Base-by-base conservation (phyloP, 345 rosid species). In the Litchi chinensis region DNA sequence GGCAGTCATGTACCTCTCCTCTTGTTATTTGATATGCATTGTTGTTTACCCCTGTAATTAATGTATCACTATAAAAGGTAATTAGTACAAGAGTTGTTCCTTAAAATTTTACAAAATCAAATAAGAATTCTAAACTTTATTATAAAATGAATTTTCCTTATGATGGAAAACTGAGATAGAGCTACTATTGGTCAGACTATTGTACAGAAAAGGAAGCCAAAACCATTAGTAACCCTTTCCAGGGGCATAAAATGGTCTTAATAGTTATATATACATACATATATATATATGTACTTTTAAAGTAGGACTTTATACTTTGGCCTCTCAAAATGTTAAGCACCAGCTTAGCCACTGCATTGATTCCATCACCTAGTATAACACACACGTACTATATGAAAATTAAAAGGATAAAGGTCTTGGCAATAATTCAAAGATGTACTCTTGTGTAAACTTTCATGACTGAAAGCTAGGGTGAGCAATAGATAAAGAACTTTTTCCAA, bases 1-100 rank as follows among this genome's bases (percentile, higher is more conserved):
- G 22, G n/a, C 22, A 18, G 16, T 54, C 65, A 39, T 32, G 48
- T 77, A 96, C 99, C 95, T 91, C 90, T 84, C 98, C 99, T 86
- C 99, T 94, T 65, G 93, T 60, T 86, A 97, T 97, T 90, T 97
- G 99, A 88, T 93, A 94, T 76, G 93, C 98, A 44, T 94, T 94
- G 84, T 97, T 97, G 93, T 93, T 97, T 87, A 97, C 52, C 79
- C 98, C 98, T 1, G 93, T 97, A 72, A 97, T 86, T 64, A 88
- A 90, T 0, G 98, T 70, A 67, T 83, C 88, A 82, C 99, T 97
- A 90, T 83, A 86, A 26, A 65, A 83, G 71, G 83, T 68, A n/a
- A 82, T 70, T 77, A 57, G 63, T 67, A 22, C 63, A 70, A 68
- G 37, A 32, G 64, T 22, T 52, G 8, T 37, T 46, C 11, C 48